Base-by-base conservation (phyloP, 768 basidiomycete species). In the Trametes cubensis region DNA sequence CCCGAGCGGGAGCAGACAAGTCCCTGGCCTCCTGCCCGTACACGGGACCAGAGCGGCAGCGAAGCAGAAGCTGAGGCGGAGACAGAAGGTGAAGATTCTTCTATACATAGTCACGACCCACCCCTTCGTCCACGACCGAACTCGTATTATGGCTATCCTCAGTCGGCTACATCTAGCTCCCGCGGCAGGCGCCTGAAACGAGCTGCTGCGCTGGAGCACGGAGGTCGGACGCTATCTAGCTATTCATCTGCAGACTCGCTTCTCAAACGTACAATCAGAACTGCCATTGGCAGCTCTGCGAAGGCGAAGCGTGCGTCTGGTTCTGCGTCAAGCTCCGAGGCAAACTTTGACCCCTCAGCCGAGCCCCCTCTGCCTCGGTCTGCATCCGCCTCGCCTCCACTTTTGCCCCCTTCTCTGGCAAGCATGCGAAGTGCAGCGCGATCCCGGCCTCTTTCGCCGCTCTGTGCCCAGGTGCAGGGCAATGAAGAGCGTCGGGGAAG, bases 241-340 rank as follows among this genome's bases (percentile, higher is more conserved):
- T 72, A 72, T 52, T 63, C 71, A 0, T 72, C 71, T 5, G 71
- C 60, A 0, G 71, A 72, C 46, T 72, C 71, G 1, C 60, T 71
- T 6, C 55, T 68, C 6, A 56, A 53, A 57, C 66, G 66, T 25
- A 67, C 66, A 15, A 62, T 71, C 21, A 63, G 65, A 51, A 55
- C 59, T 25, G 59, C 63, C 38, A 50, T 64, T 53, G 40, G 59
- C 11, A 13, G 45, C 45, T 45, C 49, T 8, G 40, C 10, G 40
- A 60, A 47, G 40, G 53, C 58, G 23, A 58, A 49, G 38, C 63
- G 49, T 13, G 44, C 60, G 23, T 61, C 54, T 39, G 54, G 45
- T 8, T 60, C 63, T 3, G 54, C 53, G 14, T 60, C 63, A 1
- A 53, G 45, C 28, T 58, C 62, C 14, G 62, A 63, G 21, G 20